Conservation (phyloP, 106 monocot species). For the Iris macrosiphon region DNA sequence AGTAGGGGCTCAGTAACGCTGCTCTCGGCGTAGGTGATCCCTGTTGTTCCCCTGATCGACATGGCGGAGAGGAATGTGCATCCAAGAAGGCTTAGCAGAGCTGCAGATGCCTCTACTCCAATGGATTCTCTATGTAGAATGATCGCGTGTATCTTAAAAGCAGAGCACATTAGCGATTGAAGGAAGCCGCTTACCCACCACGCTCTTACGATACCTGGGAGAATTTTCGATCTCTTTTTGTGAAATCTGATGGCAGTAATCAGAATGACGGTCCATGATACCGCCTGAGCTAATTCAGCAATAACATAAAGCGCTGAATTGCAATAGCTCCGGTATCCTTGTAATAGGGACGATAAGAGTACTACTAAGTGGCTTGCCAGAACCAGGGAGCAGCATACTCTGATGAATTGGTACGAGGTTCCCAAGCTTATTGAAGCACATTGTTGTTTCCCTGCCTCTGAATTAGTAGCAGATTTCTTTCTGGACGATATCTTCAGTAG, state of each 20-base stretch:
- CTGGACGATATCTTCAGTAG: constrained; percentile 15
- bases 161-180: constrained; percentile 18
- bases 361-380: constrained; percentile 29
- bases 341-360: constrained; percentile 18
- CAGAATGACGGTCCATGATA: constrained; percentile 45
- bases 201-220: constrained; percentile 49
- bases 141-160: constrained; percentile 25
- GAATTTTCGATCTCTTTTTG: constrained; percentile 21
- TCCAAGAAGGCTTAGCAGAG: constrained; percentile 26
- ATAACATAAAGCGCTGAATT: constrained; percentile 21
- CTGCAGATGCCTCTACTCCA: constrained; percentile 17
- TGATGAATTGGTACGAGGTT: constrained; percentile 40
- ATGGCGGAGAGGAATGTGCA: constrained; percentile 32
- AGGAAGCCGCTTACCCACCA: constrained; percentile 67
- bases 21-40: constrained; percentile 29
- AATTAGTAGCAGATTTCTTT: constrained; percentile 8
- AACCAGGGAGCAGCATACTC: constrained; percentile 45
- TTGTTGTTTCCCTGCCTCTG: constrained; percentile 2
- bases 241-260: constrained; percentile 28
- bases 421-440: constrained; percentile 10
- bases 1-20: constrained; percentile 57
- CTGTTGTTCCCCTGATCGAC: constrained; percentile 64
- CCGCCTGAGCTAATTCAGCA: constrained; percentile 27
- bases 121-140: constrained; percentile 6
- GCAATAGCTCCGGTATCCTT: constrained; percentile 18